A percentile compares a stretch with the other conserved stretches of the same genome.
Conservation (phyloP, 2,329 filamentous ascomycete genomes). For the Fusarium palustre region DNA sequence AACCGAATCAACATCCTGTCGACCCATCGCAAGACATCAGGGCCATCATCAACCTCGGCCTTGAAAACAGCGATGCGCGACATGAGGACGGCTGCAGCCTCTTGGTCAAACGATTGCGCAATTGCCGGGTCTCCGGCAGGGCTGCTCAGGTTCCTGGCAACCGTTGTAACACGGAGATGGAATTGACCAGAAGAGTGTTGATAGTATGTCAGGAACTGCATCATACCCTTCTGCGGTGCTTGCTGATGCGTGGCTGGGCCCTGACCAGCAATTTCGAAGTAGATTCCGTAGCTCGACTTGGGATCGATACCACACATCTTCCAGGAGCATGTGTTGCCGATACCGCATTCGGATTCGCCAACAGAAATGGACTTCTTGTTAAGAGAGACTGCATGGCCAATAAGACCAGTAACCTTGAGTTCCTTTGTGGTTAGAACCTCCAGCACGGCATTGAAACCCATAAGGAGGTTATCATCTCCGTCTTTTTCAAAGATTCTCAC, state of each 20-base stretch:
- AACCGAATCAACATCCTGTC: slow-evolving; percentile 98
- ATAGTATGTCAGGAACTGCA: slow-evolving; percentile 99
- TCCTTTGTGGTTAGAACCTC: slow-evolving; percentile 98
- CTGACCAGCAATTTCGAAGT: slow-evolving; percentile 97
- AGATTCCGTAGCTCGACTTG: slow-evolving; percentile 91
- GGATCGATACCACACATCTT: slow-evolving; percentile 99
- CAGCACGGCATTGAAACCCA: slow-evolving; percentile 97
- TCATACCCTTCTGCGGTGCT: slow-evolving; percentile 90
- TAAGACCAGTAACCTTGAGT: slow-evolving; percentile 95
- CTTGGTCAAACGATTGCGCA: slow-evolving; percentile 97
- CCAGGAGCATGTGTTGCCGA: slow-evolving; percentile 98
- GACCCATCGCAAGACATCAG: slow-evolving; percentile 98
- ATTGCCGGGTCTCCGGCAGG: slow-evolving; percentile 95
- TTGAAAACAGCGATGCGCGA: slow-evolving; percentile 99
- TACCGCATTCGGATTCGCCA: slow-evolving; percentile 97
- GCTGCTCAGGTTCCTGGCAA: slow-evolving; percentile 89
- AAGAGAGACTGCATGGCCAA: slow-evolving; percentile 94
- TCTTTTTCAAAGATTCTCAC: slow-evolving; percentile 98
- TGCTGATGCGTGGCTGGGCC: slow-evolving; percentile 88
- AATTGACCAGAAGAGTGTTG: slow-evolving; percentile 97
- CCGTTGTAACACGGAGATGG: slow-evolving; percentile 94
- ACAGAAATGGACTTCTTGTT: slow-evolving; percentile 99
- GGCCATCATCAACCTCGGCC: slow-evolving; percentile 96
- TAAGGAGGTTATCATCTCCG: slow-evolving; percentile 90
- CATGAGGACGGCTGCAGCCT: slow-evolving; percentile 97